Base-by-base conservation (phyloP, 2,329 filamentous ascomycete species). In the Phoma herbarum region DNA sequence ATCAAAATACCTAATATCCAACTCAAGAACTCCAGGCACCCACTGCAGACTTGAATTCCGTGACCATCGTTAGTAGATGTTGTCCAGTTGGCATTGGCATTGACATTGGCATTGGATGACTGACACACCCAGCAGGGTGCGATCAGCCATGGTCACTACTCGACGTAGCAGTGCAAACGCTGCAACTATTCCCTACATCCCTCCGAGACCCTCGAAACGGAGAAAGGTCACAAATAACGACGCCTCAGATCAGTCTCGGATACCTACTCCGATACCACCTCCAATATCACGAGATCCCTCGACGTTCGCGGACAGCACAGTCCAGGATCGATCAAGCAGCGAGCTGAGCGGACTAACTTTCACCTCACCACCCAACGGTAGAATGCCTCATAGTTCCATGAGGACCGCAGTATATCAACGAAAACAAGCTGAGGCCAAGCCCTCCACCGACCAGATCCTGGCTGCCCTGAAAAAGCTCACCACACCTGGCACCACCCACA, bases 401-500 rank as follows among this genome's bases (percentile, higher is more conserved):
- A 0, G 14, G 1, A 18, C 7, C 14, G 28, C 10, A 12, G 3
- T 29, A 9, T 1, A 22, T 22, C 22, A 18, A 2, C 4, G 6
- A 4, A 14, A n/a, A 9, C 37, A 26, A 5, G 16, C 33, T 22
- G 7, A 22, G 22, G n/a, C 11, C 11, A 52, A 22, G 20, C 11
- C 22, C 9, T 41, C 29, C 14, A 52, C 26, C 20, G 16, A 42
- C 6, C 20, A 41, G 22, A 25, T 51, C n/a, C 20, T 28, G 22
- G 20, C 39, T 20, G 23, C 50, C 7, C 11, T 59, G 5, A 54
- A 39, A 16, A 45, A 26, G 4, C 51, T 41, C 22, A 20, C 18
- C 3, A 43, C 49, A 7, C 49, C 51, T 14, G 69, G 69, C 43
- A 69, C 62, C 41, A 50, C 52, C 4, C 50, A 66, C 7, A 62